Conservation (phyloP, 768 basidiomycete genomes). For the Tremella fuciformis region DNA sequence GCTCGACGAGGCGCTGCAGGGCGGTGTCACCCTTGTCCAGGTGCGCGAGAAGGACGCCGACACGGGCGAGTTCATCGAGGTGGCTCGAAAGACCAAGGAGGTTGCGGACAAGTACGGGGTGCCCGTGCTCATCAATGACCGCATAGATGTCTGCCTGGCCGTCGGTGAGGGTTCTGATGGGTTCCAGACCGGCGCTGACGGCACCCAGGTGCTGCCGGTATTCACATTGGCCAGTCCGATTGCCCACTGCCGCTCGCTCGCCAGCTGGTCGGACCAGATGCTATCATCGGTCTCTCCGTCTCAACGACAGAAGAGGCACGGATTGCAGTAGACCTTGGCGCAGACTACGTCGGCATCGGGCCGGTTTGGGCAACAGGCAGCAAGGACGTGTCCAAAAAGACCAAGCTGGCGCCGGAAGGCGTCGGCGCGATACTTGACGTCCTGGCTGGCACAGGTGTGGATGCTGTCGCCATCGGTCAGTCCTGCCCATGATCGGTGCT, state of each 20-base stretch:
- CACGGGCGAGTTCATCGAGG: slow-evolving; percentile 77
- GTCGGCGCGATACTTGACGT: slow-evolving; percentile 66
- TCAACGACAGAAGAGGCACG: slow-evolving; percentile 65
- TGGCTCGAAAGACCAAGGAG: slow-evolving; percentile 66
- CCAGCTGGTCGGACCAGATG: slow-evolving; percentile 63
- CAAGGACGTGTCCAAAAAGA: slow-evolving; percentile 63
- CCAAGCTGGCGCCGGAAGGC: slow-evolving; percentile 68
- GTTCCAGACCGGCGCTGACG: background rate
- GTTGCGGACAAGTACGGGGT: slow-evolving; percentile 63
- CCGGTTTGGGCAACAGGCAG: slow-evolving; percentile 77
- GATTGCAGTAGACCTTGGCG: slow-evolving; percentile 63
- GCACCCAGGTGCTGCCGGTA: slow-evolving; percentile 58
- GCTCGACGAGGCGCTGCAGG: slow-evolving; percentile 76
- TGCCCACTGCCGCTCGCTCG: slow-evolving; percentile 69
- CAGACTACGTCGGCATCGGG: slow-evolving; percentile 85
- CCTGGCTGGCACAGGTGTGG: slow-evolving; percentile 64
- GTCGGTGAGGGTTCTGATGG: slow-evolving; percentile 56
- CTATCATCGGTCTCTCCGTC: slow-evolving; percentile 79
- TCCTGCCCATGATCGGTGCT: background rate
- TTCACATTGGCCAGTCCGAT: slow-evolving; percentile 87
- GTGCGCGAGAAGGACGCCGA: slow-evolving; percentile 80
- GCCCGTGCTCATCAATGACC: slow-evolving; percentile 68
- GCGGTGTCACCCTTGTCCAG: slow-evolving; percentile 87
- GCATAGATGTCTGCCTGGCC: slow-evolving; percentile 77
- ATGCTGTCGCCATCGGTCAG: slow-evolving; percentile 81